Conservation (phyloP, 441 rosid species). For the Gossypium schwendimanii region DNA sequence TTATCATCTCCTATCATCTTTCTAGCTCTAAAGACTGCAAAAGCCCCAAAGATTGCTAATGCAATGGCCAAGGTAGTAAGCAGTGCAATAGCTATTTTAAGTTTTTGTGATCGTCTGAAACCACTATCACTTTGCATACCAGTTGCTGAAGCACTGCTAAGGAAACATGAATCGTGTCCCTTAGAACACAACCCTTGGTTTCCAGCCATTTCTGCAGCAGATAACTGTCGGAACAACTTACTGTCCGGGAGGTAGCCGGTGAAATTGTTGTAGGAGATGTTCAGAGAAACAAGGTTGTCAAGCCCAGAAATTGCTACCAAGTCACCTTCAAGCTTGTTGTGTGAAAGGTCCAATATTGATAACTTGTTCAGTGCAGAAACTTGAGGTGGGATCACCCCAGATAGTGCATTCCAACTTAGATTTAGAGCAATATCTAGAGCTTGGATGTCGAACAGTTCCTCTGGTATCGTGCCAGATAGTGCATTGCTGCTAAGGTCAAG, state of each 20-base stretch:
- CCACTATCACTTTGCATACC: constrained; percentile 15
- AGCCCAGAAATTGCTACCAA: constrained; percentile 35
- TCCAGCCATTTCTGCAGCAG: constrained; percentile 38
- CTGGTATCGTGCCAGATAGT: constrained; percentile 46
- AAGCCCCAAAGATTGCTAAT: constrained; percentile 47
- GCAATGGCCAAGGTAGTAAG: constrained; percentile 43
- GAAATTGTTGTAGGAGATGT: constrained; percentile 64
- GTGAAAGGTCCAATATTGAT: constrained; percentile 53
- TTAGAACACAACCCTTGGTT: constrained; percentile 48
- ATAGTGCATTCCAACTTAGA: constrained; percentile 56
- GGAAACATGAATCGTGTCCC: constrained; percentile 61
- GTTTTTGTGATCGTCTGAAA: constrained; percentile 32
- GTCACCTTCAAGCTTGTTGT: constrained; percentile 52
- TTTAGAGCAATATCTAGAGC: constrained; percentile 58
- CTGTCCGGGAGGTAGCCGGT: constrained; percentile 62
- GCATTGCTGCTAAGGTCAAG: constrained; percentile 61
- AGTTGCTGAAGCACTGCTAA: constrained; percentile 27
- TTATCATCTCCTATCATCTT: constrained; percentile 39
- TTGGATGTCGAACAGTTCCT: constrained; percentile 43
- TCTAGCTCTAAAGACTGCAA: constrained; percentile 51
- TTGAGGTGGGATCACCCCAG: constrained; percentile 44
- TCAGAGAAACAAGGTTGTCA: constrained; percentile 55
- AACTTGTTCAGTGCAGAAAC: constrained; percentile 47
- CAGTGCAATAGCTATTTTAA: constrained; percentile 56
- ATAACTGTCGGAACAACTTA: constrained; percentile 51